A percentile compares a stretch with the other conserved stretches of the same genome.
These are phyloP conservation scores for Trypanosoma melophagium DNA, from an alignment of 208 protist genomes.

Conservation along the genomic window DNA sequence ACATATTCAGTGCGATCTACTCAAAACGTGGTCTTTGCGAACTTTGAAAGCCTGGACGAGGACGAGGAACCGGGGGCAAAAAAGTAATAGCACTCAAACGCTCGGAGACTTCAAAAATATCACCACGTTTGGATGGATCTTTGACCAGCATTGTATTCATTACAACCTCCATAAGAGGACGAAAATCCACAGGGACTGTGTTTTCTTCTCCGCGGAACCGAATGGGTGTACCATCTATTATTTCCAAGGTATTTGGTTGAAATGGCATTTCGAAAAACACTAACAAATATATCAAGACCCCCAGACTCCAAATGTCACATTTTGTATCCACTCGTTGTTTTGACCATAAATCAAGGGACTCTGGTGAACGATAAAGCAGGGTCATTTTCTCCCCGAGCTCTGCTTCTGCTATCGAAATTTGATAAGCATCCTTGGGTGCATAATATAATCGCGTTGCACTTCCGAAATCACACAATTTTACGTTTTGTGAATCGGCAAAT, in stretches of 20 bases:
- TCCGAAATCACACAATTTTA: conserved; percentile 96
- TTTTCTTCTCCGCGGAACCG: conserved; percentile 32
- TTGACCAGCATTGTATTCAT: conserved; percentile 59
- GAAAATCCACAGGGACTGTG: conserved; percentile 36
- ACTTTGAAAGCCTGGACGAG: conserved; percentile 41
- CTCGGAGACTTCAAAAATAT: conserved; percentile 64
- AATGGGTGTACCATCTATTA: conserved; percentile 62
- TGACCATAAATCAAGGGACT: conserved; percentile 93
- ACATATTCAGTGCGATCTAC: background rate
- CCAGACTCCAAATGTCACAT: conserved; percentile 93
- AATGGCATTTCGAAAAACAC: conserved; percentile 92
- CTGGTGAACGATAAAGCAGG: conserved; percentile 90
- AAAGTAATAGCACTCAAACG: conserved; percentile 39
- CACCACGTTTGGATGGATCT: conserved; percentile 45
- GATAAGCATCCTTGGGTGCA: conserved; percentile 51
- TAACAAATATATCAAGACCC: conserved; percentile 94
- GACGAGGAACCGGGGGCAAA: conserved; percentile 32
- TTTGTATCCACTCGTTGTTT: conserved; percentile 84
- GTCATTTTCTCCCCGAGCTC: conserved; percentile 89
- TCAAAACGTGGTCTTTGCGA: conserved; percentile 46
- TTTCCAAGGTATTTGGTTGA: conserved; percentile 65
- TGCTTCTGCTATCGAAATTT: conserved; percentile 64
- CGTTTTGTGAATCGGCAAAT: conserved; percentile 41
- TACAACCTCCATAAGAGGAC: conserved; percentile 52
- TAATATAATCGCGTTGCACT: conserved; percentile 73